These are phyloP conservation scores for Aspergillus pseudonomiae DNA, from an alignment of 2,329 filamentous ascomycete species.

Conservation along the genomic window DNA sequence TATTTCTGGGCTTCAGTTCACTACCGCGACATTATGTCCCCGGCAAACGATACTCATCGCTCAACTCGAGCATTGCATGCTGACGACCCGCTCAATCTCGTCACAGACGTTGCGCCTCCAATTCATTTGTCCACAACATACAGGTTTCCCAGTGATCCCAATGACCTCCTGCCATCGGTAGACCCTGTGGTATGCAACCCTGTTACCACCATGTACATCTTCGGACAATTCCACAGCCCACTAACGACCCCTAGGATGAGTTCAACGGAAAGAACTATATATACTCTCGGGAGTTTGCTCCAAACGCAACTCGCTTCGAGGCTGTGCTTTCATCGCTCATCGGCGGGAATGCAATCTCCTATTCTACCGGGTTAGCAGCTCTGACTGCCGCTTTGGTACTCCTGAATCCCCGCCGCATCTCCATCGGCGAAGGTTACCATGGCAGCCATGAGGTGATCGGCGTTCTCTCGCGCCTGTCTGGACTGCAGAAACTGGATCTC, in stretches of 20 bases:
- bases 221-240: not conserved
- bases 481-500: slow-evolving; percentile 73
- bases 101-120: slow-evolving; percentile 81
- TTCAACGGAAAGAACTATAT: slow-evolving; percentile 57
- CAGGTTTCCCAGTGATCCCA: slow-evolving; percentile 73
- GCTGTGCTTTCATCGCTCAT: slow-evolving; percentile 77
- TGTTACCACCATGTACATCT: too few relatives aligned
- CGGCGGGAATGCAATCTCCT: slow-evolving; percentile 66
- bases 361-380: slow-evolving; percentile 80
- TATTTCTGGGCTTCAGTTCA: not conserved
- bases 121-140: slow-evolving; percentile 92
- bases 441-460: slow-evolving; percentile 86
- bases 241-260: slow-evolving; percentile 14
- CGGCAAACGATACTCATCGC: slow-evolving; percentile 21
- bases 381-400: slow-evolving; percentile 84
- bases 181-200: slow-evolving; percentile 52
- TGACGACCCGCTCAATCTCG: slow-evolving; percentile 73
- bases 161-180: slow-evolving; percentile 57
- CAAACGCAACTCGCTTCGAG: slow-evolving; percentile 84
- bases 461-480: slow-evolving; percentile 73
- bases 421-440: slow-evolving; percentile 85
- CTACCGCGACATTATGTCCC: slow-evolving; percentile 20
- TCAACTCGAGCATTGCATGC: slow-evolving; percentile 73
- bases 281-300: slow-evolving; percentile 80
- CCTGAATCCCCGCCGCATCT: slow-evolving; percentile 78